Conservation (phyloP, 148 eudicot genomes). For the Rhododendron ovatum region DNA sequence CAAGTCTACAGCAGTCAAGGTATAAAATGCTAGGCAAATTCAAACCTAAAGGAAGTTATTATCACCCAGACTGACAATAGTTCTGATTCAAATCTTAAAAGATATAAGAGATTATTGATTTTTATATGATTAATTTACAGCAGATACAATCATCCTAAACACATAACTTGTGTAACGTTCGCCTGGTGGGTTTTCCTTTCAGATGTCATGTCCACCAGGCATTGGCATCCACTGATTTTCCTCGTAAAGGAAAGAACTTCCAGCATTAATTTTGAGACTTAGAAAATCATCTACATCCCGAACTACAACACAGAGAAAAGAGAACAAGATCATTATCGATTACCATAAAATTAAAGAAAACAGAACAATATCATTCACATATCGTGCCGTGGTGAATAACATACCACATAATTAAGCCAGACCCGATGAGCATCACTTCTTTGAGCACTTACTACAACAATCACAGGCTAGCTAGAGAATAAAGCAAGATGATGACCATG, state of each 20-base stretch:
- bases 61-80: background rate
- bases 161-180: background rate
- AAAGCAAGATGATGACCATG: constrained; percentile 13
- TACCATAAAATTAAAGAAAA: background rate
- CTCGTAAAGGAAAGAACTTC: background rate
- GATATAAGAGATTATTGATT: background rate
- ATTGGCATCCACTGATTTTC: background rate
- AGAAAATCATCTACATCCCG: background rate
- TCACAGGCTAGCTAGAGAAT: constrained; percentile 23
- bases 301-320: background rate
- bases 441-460: background rate
- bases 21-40: background rate
- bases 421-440: background rate
- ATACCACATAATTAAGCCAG: background rate
- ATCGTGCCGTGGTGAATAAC: background rate
- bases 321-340: background rate
- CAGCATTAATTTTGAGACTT: background rate
- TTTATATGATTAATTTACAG: background rate
- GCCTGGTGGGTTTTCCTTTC: background rate
- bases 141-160: background rate
- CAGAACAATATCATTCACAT: background rate
- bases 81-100: background rate
- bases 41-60: background rate
- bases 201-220: background rate
- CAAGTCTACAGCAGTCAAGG: background rate